phyloP scores from a whole-genome alignment of 1,139 yeast species.

The Pichia sp. region DNA sequence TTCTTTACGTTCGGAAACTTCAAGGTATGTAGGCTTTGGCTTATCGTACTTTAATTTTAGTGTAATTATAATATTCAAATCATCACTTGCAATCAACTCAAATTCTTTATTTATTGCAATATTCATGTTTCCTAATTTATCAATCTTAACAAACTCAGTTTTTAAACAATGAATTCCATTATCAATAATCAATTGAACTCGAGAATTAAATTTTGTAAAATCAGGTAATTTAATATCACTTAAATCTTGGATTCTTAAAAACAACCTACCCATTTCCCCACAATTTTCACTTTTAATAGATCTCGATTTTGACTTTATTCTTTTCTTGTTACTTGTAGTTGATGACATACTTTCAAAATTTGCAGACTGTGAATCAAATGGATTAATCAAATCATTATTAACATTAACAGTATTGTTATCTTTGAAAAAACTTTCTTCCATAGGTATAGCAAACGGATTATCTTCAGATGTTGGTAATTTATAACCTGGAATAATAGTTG shows the following conservation, averaged over 20 bases:
- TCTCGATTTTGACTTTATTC: too few species aligned
- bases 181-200: constrained; percentile 68
- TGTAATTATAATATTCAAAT: constrained; percentile 66
- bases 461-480: neutral
- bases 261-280: constrained; percentile 66
- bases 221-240: constrained; percentile 54
- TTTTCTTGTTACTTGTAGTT: neutral
- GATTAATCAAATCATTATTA: constrained; percentile 1
- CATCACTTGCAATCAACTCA: constrained; percentile 65
- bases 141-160: constrained; percentile 55
- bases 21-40: constrained; percentile 48
- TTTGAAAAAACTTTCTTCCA: neutral
- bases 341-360: constrained; percentile 8
- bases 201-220: constrained; percentile 48
- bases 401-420: neutral
- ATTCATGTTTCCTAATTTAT: constrained; percentile 33
- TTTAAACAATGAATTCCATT: constrained; percentile 84
- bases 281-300: constrained; percentile 4
- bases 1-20: constrained; percentile 48
- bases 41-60: constrained; percentile 57
- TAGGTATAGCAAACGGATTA: constrained; percentile 9
- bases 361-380: constrained; percentile 3
- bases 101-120: constrained; percentile 69
- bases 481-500: neutral
- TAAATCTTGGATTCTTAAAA: constrained; percentile 58